phyloP scores from a whole-genome alignment of 208 protist species.

The Wallacemonas sp. region DNA sequence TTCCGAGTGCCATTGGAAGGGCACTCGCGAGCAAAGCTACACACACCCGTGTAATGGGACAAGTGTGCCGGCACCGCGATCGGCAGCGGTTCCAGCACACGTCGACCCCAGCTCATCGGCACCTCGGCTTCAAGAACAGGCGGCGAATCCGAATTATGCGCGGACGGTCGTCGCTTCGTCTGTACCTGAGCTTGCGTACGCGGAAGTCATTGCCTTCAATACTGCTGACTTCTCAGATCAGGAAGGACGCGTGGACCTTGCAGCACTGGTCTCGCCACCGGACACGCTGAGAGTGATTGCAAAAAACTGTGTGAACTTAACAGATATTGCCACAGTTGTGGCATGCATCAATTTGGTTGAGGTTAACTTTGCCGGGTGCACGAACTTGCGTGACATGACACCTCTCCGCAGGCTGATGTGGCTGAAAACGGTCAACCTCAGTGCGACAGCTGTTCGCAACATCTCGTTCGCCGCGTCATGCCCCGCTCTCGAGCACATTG shows the following conservation, averaged over 20 bases:
- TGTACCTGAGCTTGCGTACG: too few species aligned
- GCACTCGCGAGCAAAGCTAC: slow-evolving; percentile 45
- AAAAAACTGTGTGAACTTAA: not conserved
- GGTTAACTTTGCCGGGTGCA: not conserved
- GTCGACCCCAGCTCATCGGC: not conserved
- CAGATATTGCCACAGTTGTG: not conserved
- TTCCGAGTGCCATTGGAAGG: slow-evolving; percentile 56
- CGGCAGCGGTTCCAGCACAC: too few species aligned
- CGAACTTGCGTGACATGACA: not conserved
- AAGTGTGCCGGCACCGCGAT: not conserved
- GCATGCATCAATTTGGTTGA: not conserved
- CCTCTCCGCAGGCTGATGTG: not conserved
- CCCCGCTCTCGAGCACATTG: not conserved
- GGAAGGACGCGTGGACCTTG: not conserved
- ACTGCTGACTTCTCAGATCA: not conserved
- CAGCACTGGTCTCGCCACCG: too few species aligned
- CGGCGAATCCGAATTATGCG: too few species aligned
- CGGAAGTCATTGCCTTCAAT: too few species aligned
- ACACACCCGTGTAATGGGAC: slow-evolving; percentile 23
- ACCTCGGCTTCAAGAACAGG: too few species aligned
- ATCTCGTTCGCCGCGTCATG: not conserved
- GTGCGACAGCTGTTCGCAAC: not conserved
- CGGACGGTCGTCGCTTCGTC: too few species aligned
- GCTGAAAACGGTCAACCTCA: not conserved
- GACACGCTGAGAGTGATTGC: not conserved